phyloP scores from a whole-genome alignment of 2,329 filamentous ascomycete species.

The Diaporthe sp. region DNA sequence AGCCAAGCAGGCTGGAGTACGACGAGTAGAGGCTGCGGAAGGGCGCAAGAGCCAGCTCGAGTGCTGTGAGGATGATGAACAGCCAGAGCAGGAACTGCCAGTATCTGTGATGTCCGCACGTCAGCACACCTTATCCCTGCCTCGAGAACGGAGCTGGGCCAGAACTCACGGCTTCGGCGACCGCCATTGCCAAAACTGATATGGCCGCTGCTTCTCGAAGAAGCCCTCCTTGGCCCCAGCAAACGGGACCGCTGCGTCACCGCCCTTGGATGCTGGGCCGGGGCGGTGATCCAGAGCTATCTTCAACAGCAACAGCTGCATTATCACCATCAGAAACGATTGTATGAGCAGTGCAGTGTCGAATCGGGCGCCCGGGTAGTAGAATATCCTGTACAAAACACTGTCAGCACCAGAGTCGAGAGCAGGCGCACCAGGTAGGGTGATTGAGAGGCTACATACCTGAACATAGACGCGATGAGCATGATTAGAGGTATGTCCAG shows the following conservation, averaged over 20 bases:
- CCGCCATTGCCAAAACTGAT: constrained; percentile 88
- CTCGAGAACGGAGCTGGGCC: not conserved
- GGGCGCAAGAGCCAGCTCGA: constrained; percentile 77
- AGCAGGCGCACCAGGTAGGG: not conserved
- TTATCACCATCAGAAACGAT: constrained; percentile 74
- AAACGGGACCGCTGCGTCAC: constrained; percentile 75
- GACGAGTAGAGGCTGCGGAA: constrained; percentile 69
- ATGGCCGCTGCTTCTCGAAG: constrained; percentile 70
- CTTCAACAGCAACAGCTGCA: constrained; percentile 75
- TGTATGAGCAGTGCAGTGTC: constrained; percentile 75
- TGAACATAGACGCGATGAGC: constrained; percentile 77
- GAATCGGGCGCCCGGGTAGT: constrained; percentile 77
- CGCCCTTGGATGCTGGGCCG: constrained; percentile 70
- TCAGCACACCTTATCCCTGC: constrained; percentile 44
- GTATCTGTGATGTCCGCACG: constrained; percentile 64
- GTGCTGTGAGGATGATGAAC: constrained; percentile 69
- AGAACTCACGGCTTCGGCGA: constrained; percentile 73
- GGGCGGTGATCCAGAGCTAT: constrained; percentile 79
- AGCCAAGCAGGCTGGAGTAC: constrained; percentile 79
- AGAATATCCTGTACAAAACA: constrained; percentile 69
- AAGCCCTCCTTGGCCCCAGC: constrained; percentile 61
- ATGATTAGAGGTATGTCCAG: constrained; percentile 81
- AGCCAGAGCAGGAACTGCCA: constrained; percentile 84
- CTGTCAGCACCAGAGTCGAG: constrained; percentile 34
- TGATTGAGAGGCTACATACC: constrained; percentile 57